These are phyloP conservation scores for Fraxinus latifolia DNA, from an alignment of 305 asterid genomes.

Conservation along the genomic window DNA sequence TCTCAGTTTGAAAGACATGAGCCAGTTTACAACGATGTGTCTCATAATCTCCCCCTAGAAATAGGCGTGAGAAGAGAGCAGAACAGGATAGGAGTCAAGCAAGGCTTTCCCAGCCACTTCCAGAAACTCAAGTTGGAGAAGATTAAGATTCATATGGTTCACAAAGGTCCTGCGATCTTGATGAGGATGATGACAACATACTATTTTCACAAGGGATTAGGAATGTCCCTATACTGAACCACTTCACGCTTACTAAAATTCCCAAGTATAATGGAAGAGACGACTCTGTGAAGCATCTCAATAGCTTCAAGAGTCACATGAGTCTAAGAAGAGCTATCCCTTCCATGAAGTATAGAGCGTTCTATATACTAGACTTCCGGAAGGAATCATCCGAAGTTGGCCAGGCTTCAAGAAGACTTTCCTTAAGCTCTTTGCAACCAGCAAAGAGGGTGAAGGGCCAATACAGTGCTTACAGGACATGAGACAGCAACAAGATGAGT, in stretches of 20 bases:
- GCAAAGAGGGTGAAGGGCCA: not conserved
- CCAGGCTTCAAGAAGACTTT: not conserved
- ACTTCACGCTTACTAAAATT: not conserved
- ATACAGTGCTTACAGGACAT: not conserved
- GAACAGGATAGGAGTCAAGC: not conserved
- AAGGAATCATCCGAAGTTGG: not conserved
- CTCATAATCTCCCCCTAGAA: not conserved
- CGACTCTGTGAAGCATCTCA: not conserved
- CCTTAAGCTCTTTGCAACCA: not conserved
- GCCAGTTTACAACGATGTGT: not conserved
- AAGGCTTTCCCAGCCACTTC: not conserved
- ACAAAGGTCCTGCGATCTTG: not conserved
- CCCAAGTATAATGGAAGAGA: not conserved
- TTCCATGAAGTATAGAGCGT: not conserved
- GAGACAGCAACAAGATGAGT: not conserved
- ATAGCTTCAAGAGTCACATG: not conserved
- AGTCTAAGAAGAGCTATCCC: not conserved
- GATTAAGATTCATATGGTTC: not conserved
- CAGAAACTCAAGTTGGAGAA: not conserved
- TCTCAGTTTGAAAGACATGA: not conserved
- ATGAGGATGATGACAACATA: not conserved
- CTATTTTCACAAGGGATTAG: not conserved
- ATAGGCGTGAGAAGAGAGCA: not conserved
- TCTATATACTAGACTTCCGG: not conserved
- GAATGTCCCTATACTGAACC: not conserved